Base-by-base conservation (phyloP, 2,329 filamentous ascomycete species). In the Aschersonia sp. region DNA sequence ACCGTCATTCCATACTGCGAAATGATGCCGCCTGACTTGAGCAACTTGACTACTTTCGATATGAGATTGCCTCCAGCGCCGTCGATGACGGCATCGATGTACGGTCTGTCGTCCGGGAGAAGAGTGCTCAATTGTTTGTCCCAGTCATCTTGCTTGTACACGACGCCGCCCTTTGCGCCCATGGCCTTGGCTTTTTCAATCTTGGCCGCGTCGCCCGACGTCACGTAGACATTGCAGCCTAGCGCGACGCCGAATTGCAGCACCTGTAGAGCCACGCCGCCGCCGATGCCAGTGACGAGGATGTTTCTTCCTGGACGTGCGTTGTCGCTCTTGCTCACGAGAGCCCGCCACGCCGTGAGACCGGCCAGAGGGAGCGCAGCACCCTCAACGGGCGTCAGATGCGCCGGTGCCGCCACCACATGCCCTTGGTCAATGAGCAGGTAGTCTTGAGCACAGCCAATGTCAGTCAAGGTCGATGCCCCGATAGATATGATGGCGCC, bases 1-100 rank as follows among this genome's bases (percentile, higher is more conserved):
- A 85, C 69, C 0, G 90, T 97, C 90, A 97, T 96, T 51, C 92
- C 90, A 62, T 97, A 97, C 55, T 82, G 72, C 2, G 81, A 77
- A 50, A 97, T 82, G n/a, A 90, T 73, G 47, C 89, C 92, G 5
- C 92, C 90, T 1, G 75, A 65, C 76, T 87, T 89, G 46, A 97
- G 68, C 46, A 95, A 59, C 58, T 71, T 79, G 44, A 72, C 68
- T 1, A 78, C 75, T 61, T 81, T 83, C 39, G 72, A 69, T n/a
- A 94, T 76, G 42, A 95, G 72, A 64, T 94, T 83, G 1, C 87
- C 89, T 4, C 90, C 90, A 0, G 90, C 89, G 2, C 92, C 90
- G 65, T 97, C 92, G 54, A 97, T 76, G 44, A 97, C 82, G 22
- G 84, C 81, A 65, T 97, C 92, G 6, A 92, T 59, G 53, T 73